Evolutionary conservation across 768 basidiomycete genomes (phyloP).

Genomic region (Tephrocybe sp.): DNA sequence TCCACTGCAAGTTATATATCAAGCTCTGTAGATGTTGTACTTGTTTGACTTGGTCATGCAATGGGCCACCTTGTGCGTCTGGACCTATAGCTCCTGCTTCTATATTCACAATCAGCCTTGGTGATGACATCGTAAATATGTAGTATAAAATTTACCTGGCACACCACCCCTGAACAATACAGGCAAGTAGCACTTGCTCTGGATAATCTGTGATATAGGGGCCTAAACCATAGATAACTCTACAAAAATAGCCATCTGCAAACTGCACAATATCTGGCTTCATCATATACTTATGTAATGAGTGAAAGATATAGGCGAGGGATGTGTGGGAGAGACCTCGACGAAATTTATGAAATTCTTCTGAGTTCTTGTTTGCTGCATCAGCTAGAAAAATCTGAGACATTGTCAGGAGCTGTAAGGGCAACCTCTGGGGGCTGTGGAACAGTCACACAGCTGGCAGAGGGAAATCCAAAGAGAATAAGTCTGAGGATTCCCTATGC

Average conservation of each 20-base stretch:
- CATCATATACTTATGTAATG: conserved; percentile 24
- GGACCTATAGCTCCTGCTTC: no score
- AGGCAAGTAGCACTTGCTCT: conserved; percentile 28
- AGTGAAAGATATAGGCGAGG: conserved; percentile 18
- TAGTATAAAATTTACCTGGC: conserved; percentile 13
- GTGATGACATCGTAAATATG: conserved; percentile 1
- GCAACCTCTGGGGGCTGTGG: no score
- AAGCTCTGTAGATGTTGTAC: no score
- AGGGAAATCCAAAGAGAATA: no score
- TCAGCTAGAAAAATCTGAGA: conserved; percentile 4
- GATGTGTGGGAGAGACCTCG: conserved; percentile 29
- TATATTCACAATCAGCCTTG: conserved; percentile 13
- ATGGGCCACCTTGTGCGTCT: no score
- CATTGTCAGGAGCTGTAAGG: neutral
- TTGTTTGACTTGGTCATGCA: no score
- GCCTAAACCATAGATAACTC: conserved; percentile 26
- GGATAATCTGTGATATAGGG: conserved; percentile 37
- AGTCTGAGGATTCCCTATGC: no score
- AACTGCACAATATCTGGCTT: conserved; percentile 22
- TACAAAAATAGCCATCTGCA: conserved; percentile 26
- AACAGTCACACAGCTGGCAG: no score
- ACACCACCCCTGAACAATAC: conserved; percentile 33
- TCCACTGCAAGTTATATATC: no score
- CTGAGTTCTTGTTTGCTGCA: conserved; percentile 10
- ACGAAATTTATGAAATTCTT: conserved; percentile 23